Conservation (phyloP, 2,329 filamentous ascomycete species). For the Celoporthe dispersa region DNA sequence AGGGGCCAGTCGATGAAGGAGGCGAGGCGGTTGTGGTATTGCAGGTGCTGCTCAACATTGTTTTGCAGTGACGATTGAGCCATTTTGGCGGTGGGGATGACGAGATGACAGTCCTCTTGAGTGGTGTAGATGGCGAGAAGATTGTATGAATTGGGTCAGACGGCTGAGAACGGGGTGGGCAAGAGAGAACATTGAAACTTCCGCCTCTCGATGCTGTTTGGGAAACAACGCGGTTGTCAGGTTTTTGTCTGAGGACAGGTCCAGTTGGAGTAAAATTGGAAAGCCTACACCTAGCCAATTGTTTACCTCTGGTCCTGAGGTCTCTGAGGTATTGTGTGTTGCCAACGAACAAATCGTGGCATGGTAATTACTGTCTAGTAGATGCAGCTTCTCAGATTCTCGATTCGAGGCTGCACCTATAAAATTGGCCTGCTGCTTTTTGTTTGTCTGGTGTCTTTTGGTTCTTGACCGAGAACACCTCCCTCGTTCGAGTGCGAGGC, state of each 20-base stretch:
- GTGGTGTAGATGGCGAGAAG: neutral
- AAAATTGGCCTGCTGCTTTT: too few species aligned
- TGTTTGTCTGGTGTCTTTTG: too few species aligned
- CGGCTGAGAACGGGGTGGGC: neutral
- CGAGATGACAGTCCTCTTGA: too few species aligned
- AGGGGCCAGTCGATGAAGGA: conserved; percentile 20
- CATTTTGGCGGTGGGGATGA: neutral
- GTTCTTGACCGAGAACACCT: too few species aligned
- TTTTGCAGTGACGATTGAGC: neutral
- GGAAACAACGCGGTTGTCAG: neutral
- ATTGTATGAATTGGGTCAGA: neutral
- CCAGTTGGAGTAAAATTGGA: too few species aligned
- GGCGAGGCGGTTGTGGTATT: conserved; percentile 26
- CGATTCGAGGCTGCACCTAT: neutral
- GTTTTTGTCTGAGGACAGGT: neutral
- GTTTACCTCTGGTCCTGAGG: too few species aligned
- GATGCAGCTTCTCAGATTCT: neutral
- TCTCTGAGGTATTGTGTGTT: too few species aligned
- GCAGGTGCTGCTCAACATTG: conserved; percentile 12
- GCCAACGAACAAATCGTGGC: too few species aligned
- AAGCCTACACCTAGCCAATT: too few species aligned
- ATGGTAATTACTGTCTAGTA: neutral
- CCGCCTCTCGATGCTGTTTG: neutral
- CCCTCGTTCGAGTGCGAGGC: neutral
- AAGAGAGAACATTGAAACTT: neutral